Evolutionary conservation across 2,329 filamentous ascomycete species (phyloP).

Genomic region (Cyanodermella asteris): DNA sequence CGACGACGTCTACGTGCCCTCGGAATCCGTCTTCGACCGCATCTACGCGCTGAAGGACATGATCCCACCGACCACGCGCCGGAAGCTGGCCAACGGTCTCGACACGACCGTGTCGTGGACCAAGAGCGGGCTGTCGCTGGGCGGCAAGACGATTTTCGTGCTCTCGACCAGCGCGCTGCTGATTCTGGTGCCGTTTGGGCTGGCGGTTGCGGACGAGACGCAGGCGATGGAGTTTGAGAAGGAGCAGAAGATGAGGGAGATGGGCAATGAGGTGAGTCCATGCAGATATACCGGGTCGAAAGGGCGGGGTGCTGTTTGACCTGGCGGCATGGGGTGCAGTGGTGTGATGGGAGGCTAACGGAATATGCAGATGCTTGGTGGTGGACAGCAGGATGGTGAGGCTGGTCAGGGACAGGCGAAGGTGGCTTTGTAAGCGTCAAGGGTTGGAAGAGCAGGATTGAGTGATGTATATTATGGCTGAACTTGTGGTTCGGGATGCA

Average conservation of each 20-base stretch:
- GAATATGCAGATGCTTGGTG: too few relatives aligned
- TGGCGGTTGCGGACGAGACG: conserved; percentile 89
- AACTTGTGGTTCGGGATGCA: too few relatives aligned
- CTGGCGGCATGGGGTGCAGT: too few relatives aligned
- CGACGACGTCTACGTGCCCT: conserved; percentile 38
- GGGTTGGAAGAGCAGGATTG: too few relatives aligned
- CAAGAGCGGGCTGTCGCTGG: conserved; percentile 41
- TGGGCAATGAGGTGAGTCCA: conserved; percentile 60
- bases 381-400: too few relatives aligned
- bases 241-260: conserved; percentile 88
- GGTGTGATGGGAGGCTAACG: too few relatives aligned
- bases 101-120: conserved; percentile 34
- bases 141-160: conserved; percentile 77
- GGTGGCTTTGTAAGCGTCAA: too few relatives aligned
- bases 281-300: too few relatives aligned
- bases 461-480: too few relatives aligned
- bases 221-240: conserved; percentile 94
- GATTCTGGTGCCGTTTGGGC: conserved; percentile 76
- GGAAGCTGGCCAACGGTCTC: conserved; percentile 16
- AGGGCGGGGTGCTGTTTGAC: too few relatives aligned
- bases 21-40: conserved; percentile 32
- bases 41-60: conserved; percentile 23
- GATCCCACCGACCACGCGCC: conserved; percentile 16
- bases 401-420: too few relatives aligned
- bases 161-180: conserved; percentile 75